Percentiles rank a stretch among this genome's conserved stretches.
Evolutionary conservation across 768 basidiomycete genomes (phyloP).

Genomic region (Boletus rubroflammeus): DNA sequence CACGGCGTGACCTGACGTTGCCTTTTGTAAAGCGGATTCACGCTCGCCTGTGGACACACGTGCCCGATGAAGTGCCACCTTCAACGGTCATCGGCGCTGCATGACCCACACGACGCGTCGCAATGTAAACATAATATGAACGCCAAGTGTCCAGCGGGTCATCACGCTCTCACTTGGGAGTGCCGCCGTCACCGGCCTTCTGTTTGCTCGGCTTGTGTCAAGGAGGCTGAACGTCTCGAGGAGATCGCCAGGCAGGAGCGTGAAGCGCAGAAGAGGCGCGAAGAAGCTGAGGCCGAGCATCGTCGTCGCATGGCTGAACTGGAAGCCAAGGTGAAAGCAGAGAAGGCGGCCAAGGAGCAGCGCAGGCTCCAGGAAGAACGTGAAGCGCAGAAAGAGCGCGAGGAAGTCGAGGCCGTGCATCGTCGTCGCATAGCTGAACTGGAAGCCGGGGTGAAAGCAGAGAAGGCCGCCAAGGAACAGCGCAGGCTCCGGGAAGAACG

Average conservation of each 20-base stretch:
- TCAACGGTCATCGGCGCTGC: conserved; percentile 36
- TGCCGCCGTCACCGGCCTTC: conserved; percentile 39
- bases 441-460: conserved; percentile 12
- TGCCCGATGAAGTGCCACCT: conserved; percentile 64
- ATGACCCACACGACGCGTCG: conserved; percentile 27
- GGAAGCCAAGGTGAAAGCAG: conserved; percentile 12
- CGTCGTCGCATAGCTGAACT: conserved; percentile 37
- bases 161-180: conserved; percentile 41
- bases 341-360: conserved; percentile 5
- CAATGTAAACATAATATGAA: conserved; percentile 37
- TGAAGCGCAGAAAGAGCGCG: conserved; percentile 38
- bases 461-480: conserved; percentile 4
- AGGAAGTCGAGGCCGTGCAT: conserved; percentile 41
- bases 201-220: conserved; percentile 44
- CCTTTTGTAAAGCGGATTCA: conserved; percentile 1
- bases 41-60: conserved; percentile 33
- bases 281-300: conserved; percentile 41
- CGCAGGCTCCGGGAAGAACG: conserved; percentile 8
- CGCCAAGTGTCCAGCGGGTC: conserved; percentile 38
- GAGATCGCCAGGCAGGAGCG: conserved; percentile 37
- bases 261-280: conserved; percentile 37
- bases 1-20: background rate
- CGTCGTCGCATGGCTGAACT: conserved; percentile 36
- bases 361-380: conserved; percentile 26
- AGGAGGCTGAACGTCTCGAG: conserved; percentile 36